Conservation (phyloP, 768 basidiomycete species). For the Pulveroboletus sp. region DNA sequence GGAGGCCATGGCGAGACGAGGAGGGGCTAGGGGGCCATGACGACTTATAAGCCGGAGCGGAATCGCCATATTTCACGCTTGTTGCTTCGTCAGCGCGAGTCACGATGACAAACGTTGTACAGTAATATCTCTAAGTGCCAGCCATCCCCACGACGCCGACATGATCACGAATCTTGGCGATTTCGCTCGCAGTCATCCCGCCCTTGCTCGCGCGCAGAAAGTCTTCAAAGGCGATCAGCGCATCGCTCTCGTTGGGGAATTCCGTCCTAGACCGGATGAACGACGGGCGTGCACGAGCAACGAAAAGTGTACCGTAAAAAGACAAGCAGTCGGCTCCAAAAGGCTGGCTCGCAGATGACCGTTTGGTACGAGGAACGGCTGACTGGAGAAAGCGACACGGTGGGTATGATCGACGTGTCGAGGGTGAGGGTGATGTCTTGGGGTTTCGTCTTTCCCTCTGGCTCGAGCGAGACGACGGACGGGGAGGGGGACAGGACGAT, state of each 20-base stretch:
- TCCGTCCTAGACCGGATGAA: slow-evolving; percentile 43
- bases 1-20: slow-evolving; percentile 25
- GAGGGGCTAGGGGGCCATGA: background rate
- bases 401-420: slow-evolving; percentile 50
- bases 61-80: slow-evolving; percentile 19
- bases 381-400: slow-evolving; percentile 41
- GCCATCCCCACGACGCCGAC: slow-evolving; percentile 89
- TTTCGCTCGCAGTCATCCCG: slow-evolving; percentile 75
- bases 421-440: slow-evolving; percentile 66
- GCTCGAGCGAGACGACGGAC: slow-evolving; percentile 39
- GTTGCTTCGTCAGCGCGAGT: slow-evolving; percentile 5
- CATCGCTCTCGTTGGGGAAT: slow-evolving; percentile 61
- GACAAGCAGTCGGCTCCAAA: slow-evolving; percentile 68
- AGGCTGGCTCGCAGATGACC: slow-evolving; percentile 70
- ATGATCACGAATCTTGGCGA: slow-evolving; percentile 86
- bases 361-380: slow-evolving; percentile 30
- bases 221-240: slow-evolving; percentile 74
- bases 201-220: slow-evolving; percentile 82
- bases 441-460: slow-evolving; percentile 39
- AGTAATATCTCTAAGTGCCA: slow-evolving; percentile 54
- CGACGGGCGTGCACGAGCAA: background rate
- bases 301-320: slow-evolving; percentile 51
- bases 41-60: slow-evolving; percentile 5
- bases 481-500: slow-evolving; percentile 78
- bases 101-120: slow-evolving; percentile 14